Conservation (phyloP, 1,284 basidiomycete genomes). For the Microbotryomycetes sp. region DNA sequence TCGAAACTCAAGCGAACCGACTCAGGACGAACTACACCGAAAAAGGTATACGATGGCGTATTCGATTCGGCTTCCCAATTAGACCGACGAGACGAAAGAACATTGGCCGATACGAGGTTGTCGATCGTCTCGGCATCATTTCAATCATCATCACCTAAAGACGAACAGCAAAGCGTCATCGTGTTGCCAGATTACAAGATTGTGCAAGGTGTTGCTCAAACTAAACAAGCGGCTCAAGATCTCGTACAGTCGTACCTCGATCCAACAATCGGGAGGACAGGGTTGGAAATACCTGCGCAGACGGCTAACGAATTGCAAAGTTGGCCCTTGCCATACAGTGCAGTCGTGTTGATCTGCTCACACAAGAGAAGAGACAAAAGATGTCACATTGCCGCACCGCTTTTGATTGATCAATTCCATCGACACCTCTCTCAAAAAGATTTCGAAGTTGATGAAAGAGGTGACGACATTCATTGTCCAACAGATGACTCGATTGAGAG, state of each 20-base stretch:
- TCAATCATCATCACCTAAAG: slow-evolving; percentile 51
- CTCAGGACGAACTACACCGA: slow-evolving; percentile 9
- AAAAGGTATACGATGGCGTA: slow-evolving; percentile 4
- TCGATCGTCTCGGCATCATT: slow-evolving; percentile 78
- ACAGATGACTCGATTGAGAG: slow-evolving; percentile 49
- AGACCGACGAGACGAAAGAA: slow-evolving; percentile 46
- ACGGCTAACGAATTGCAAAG: slow-evolving; percentile 12
- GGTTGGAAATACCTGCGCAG: slow-evolving; percentile 10
- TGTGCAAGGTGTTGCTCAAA: slow-evolving; percentile 18
- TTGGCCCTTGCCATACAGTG: slow-evolving; percentile 57
- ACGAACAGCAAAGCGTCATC: slow-evolving; percentile 61
- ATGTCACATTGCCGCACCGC: slow-evolving; percentile 75
- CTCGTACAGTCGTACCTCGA: slow-evolving; percentile 61
- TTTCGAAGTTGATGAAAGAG: slow-evolving; percentile 67
- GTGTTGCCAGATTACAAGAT: slow-evolving; percentile 86
- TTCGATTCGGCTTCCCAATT: not conserved
- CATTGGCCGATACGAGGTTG: slow-evolving; percentile 53
- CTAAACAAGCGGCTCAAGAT: slow-evolving; percentile 56
- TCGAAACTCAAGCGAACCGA: slow-evolving; percentile 33
- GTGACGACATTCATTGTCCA: slow-evolving; percentile 55
- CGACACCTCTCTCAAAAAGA: slow-evolving; percentile 54
- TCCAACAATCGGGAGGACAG: slow-evolving; percentile 51
- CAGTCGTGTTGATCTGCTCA: slow-evolving; percentile 77
- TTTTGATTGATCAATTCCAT: slow-evolving; percentile 54
- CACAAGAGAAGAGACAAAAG: slow-evolving; percentile 86